These are phyloP conservation scores for Closterium sp. DNA, from an alignment of 139 green algal species.

Conservation along the genomic window DNA sequence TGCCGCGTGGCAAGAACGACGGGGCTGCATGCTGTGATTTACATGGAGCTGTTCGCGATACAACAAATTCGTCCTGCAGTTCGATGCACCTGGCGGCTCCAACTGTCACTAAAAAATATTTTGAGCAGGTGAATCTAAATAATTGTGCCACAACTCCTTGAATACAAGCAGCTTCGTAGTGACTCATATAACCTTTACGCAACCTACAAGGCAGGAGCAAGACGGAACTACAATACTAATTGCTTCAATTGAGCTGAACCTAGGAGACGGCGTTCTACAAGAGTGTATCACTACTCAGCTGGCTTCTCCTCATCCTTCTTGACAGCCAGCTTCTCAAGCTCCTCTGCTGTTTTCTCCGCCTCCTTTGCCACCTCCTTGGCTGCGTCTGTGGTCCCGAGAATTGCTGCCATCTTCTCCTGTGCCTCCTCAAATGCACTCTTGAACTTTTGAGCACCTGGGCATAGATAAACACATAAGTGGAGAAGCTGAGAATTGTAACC, in stretches of 20 bases:
- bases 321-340: not conserved
- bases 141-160: not conserved
- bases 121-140: not conserved
- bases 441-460: constrained; percentile 50
- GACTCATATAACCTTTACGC: not conserved
- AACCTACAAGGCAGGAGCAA: not conserved
- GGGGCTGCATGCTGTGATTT: too few relatives aligned
- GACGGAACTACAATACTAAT: not conserved
- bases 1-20: not conserved
- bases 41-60: too few relatives aligned
- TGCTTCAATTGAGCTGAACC: not conserved
- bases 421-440: constrained; percentile 48
- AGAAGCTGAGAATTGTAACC: not conserved
- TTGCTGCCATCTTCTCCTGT: constrained; percentile 34
- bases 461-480: not conserved
- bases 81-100: too few relatives aligned
- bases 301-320: constrained; percentile 5
- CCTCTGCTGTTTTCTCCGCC: constrained; percentile 12
- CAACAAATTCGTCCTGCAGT: too few relatives aligned
- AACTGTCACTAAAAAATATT: too few relatives aligned
- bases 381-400: constrained; percentile 15
- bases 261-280: not conserved
- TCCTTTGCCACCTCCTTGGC: constrained; percentile 2
- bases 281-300: not conserved
- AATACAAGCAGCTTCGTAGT: not conserved